phyloP scores from a whole-genome alignment of 306 rosid genomes.

The Canavalia ensiformis region DNA sequence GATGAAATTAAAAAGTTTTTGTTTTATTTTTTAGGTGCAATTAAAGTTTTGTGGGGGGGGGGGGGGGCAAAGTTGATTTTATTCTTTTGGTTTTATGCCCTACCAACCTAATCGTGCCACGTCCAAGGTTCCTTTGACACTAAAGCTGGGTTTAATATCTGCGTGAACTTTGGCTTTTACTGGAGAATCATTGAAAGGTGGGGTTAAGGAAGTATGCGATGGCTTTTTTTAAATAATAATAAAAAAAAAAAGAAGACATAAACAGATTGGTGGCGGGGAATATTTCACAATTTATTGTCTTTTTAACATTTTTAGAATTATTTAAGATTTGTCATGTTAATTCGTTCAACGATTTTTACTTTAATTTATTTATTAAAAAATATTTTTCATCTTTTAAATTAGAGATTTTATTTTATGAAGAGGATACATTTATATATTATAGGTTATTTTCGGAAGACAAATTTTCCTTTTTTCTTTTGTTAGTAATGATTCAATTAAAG shows the following conservation, averaged over 20 bases:
- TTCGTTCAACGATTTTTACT: not conserved
- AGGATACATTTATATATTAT: not conserved
- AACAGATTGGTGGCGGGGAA: not conserved
- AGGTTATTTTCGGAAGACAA: not conserved
- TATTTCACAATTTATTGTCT: slow-evolving; percentile 4
- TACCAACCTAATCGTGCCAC: slow-evolving; percentile 32
- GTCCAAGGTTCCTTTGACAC: slow-evolving; percentile 33
- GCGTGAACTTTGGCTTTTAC: slow-evolving; percentile 46
- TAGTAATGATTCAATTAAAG: no score
- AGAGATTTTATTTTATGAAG: not conserved
- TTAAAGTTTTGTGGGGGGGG: not conserved
- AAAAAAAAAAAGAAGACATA: not conserved
- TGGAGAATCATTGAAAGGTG: slow-evolving; percentile 3
- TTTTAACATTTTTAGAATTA: not conserved
- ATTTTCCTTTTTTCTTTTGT: no score
- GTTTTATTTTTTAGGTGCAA: not conserved
- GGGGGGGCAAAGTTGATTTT: not conserved
- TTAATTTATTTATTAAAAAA: not conserved
- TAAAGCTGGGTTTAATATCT: slow-evolving; percentile 35
- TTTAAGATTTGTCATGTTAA: not conserved
- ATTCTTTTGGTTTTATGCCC: not conserved
- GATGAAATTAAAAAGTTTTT: not conserved
- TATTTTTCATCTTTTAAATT: not conserved
- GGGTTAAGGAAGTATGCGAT: slow-evolving; percentile 24
- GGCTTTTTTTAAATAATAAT: not conserved